Base-by-base conservation (phyloP, 805 yeast species). In the Metschnikowia picachoensis region DNA sequence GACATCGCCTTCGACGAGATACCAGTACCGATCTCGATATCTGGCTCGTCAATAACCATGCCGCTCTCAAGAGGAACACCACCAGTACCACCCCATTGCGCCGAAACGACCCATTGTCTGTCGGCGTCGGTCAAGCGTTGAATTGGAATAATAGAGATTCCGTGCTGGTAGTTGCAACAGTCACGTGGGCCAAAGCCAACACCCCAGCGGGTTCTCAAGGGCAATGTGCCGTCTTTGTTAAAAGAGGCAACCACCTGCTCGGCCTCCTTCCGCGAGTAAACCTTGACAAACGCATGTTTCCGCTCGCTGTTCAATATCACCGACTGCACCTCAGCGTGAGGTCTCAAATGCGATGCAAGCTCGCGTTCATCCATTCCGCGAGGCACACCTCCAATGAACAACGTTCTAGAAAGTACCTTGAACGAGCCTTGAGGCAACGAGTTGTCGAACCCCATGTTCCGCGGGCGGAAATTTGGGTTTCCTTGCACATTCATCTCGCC, bases 141-240 rank as follows among this genome's bases (percentile, higher is more conserved):
- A 41, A 94, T 70, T 13, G 98, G 97, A 50, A 94, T 89, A 32
- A 90, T 79, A 49, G 96, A 85, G 33, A 84, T 76, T 51, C 99
- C 99, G 47, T 84, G 84, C 60, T 84, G 91, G 67, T 94, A 94
- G 67, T 94, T 95, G 65, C 96, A 88, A 72, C 98, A 92, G 65
- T 94, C 98, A 72, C 99, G 82, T 44, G 99, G 99, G 4, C 99
- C 99, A 61, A 87, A 94, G 1, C 99, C 99, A 51, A 94, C 98
- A 55, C 98, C 99, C 99, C 99, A 94, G 62, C 97, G 79, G 4
- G 95, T 87, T 67, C 98, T 80, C 56, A 94, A 72, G 55, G 80
- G 71, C 61, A 72, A 68, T 9, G 78, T 65, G 35, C 85, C 84
- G 51, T 82, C 83, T 55, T 83, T 80, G 60, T 81, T 81, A 69